phyloP scores from a whole-genome alignment of 2,329 filamentous ascomycete species.

The Arthrinium puccinioides region DNA sequence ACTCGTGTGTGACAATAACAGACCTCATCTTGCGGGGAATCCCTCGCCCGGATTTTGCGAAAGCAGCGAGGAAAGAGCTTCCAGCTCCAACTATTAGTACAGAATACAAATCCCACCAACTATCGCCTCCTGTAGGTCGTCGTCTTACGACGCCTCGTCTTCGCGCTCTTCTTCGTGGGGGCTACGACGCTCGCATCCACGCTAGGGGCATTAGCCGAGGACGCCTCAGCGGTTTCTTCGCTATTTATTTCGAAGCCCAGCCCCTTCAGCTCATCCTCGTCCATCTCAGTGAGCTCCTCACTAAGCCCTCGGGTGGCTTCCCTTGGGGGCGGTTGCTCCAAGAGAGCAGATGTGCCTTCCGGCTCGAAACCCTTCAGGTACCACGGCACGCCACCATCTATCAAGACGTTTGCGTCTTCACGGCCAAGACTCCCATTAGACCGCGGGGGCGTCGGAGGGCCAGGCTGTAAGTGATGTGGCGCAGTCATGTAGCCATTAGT shows the following conservation, averaged over 20 bases:
- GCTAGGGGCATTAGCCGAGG: conserved; percentile 5
- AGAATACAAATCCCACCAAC: too few relatives aligned
- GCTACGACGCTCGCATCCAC: neutral
- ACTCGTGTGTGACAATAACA: too few relatives aligned
- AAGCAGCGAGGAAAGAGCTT: too few relatives aligned
- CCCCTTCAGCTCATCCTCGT: conserved; percentile 80
- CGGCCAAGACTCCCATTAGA: conserved; percentile 51
- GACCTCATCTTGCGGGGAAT: too few relatives aligned
- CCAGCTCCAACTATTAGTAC: conserved; percentile 3
- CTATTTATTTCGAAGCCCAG: conserved; percentile 48
- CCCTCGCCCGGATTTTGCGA: too few relatives aligned
- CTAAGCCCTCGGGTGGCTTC: conserved; percentile 64
- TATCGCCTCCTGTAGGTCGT: conserved; percentile 6
- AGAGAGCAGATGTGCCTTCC: conserved; percentile 69
- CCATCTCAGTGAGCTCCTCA: conserved; percentile 85
- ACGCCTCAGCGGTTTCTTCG: conserved; percentile 17
- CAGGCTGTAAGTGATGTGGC: conserved; percentile 25
- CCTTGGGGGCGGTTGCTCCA: conserved; percentile 66
- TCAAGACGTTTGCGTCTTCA: conserved; percentile 44
- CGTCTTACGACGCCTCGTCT: conserved; percentile 7
- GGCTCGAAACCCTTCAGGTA: conserved; percentile 79
- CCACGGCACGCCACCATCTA: conserved; percentile 77
- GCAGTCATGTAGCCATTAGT: conserved; percentile 36
- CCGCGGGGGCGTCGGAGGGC: conserved; percentile 60
- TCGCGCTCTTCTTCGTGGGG: conserved; percentile 5